Conservation (phyloP, 768 basidiomycete species). For the Hemileccinum impolitum region DNA sequence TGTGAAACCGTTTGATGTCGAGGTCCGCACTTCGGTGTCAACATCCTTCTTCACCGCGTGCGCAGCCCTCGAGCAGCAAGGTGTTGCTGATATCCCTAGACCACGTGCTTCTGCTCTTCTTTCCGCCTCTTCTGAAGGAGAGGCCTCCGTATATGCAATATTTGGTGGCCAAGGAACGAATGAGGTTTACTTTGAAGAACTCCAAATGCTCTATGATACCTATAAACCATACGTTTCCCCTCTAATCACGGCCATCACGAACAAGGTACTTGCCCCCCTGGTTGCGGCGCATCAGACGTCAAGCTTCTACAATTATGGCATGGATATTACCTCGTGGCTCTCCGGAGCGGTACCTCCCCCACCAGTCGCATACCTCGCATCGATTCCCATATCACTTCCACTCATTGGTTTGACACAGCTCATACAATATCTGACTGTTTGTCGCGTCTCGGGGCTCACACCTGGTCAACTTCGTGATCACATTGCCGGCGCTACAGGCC, state of each 20-base stretch:
- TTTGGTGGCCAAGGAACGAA: slow-evolving; percentile 99
- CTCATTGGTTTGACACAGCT: slow-evolving; percentile 97
- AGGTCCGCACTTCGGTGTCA: slow-evolving; percentile 73
- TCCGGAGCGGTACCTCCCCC: slow-evolving; percentile 68
- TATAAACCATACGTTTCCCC: slow-evolving; percentile 84
- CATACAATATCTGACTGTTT: slow-evolving; percentile 83
- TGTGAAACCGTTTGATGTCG: slow-evolving; percentile 68
- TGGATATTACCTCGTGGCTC: slow-evolving; percentile 85
- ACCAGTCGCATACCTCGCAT: slow-evolving; percentile 80
- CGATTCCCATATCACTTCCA: slow-evolving; percentile 90
- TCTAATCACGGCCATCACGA: slow-evolving; percentile 62
- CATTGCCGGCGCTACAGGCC: slow-evolving; percentile 88
- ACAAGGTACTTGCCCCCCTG: slow-evolving; percentile 69
- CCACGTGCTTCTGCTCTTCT: slow-evolving; percentile 68
- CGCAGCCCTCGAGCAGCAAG: slow-evolving; percentile 59
- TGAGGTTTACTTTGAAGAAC: slow-evolving; percentile 96
- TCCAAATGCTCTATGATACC: slow-evolving; percentile 86
- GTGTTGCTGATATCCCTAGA: slow-evolving; percentile 52
- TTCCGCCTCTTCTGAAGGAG: slow-evolving; percentile 53
- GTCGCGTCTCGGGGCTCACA: slow-evolving; percentile 68
- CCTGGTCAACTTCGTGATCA: slow-evolving; percentile 77
- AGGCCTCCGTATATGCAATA: slow-evolving; percentile 81
- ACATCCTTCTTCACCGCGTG: slow-evolving; percentile 77
- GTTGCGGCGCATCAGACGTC: slow-evolving; percentile 52
- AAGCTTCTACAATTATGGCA: slow-evolving; percentile 73